phyloP scores from a whole-genome alignment of 2,329 filamentous ascomycete genomes.

The Exophiala oligosperma region DNA sequence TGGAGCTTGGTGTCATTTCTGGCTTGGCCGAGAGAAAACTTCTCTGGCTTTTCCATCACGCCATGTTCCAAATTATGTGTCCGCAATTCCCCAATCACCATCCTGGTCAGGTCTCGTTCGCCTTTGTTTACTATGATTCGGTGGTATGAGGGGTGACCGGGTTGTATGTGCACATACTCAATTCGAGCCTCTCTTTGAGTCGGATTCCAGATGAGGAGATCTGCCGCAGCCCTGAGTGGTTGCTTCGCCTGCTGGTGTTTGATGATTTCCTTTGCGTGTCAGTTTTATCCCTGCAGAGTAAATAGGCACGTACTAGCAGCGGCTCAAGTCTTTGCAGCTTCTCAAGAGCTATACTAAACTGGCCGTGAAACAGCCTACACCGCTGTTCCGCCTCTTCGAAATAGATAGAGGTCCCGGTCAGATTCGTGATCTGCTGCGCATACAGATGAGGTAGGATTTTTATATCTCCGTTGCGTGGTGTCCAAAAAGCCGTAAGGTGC shows the following conservation, averaged over 20 bases:
- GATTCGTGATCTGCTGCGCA: conserved; percentile 20
- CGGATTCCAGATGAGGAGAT: conserved; percentile 20
- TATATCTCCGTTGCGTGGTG: conserved; percentile 22
- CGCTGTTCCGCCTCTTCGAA: conserved; percentile 21
- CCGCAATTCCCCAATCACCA: conserved; percentile 21
- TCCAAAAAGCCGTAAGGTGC: conserved; percentile 25
- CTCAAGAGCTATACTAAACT: conserved; percentile 20
- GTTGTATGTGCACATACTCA: conserved; percentile 12
- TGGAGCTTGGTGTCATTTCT: conserved; percentile 24
- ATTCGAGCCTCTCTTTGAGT: conserved; percentile 12
- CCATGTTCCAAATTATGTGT: neutral
- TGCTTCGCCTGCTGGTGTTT: conserved; percentile 8
- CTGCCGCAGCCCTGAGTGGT: conserved; percentile 11
- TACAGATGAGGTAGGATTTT: conserved; percentile 23
- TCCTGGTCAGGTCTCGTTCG: conserved; percentile 18
- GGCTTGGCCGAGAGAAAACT: conserved; percentile 5
- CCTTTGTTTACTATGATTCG: conserved; percentile 20
- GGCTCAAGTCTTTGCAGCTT: conserved; percentile 27
- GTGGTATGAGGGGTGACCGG: conserved; percentile 11
- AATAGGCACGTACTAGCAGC: conserved; percentile 17
- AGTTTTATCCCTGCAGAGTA: neutral
- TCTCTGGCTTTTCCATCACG: conserved; percentile 6
- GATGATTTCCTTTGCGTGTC: conserved; percentile 15
- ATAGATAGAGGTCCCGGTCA: conserved; percentile 24
- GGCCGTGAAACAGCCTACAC: conserved; percentile 23